These are phyloP conservation scores for Quercus dentata DNA, from an alignment of 306 rosid genomes.

Conservation along the genomic window DNA sequence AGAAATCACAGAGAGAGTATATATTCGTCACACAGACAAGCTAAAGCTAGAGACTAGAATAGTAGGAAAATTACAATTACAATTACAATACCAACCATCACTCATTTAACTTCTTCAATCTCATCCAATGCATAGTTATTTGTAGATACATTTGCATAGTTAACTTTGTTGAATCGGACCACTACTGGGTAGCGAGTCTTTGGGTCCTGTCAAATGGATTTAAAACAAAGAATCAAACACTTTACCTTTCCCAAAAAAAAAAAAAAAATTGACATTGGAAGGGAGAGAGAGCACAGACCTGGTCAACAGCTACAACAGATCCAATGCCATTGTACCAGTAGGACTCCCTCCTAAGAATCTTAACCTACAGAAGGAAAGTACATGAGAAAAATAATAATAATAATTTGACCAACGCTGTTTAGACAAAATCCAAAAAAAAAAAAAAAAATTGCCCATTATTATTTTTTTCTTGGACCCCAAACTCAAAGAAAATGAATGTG, in stretches of 20 bases:
- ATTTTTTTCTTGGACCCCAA: no score
- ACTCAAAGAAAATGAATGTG: no score
- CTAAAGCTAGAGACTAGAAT: slow-evolving; percentile 32
- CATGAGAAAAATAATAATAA: no score
- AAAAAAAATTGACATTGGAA: neutral
- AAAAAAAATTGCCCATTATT: no score
- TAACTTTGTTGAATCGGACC: slow-evolving; percentile 80
- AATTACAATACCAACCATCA: slow-evolving; percentile 25
- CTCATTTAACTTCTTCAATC: slow-evolving; percentile 63
- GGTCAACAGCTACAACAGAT: slow-evolving; percentile 85
- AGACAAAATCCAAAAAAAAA: no score
- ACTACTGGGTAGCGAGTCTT: slow-evolving; percentile 82
- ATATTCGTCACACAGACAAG: slow-evolving; percentile 29
- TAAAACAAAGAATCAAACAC: slow-evolving; percentile 7
- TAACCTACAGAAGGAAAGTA: slow-evolving; percentile 49
- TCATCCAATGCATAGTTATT: slow-evolving; percentile 93
- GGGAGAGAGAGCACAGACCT: slow-evolving; percentile 37
- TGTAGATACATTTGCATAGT: slow-evolving; percentile 85
- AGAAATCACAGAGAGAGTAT: slow-evolving; percentile 46
- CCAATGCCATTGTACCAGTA: slow-evolving; percentile 81
- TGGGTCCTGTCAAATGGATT: slow-evolving; percentile 50
- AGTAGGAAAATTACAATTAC: slow-evolving; percentile 37
- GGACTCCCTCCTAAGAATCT: slow-evolving; percentile 82
- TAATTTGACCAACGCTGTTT: no score
- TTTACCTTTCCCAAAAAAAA: neutral